Conservation (phyloP, 1,139 yeast genomes). For the Pichia sp. region DNA sequence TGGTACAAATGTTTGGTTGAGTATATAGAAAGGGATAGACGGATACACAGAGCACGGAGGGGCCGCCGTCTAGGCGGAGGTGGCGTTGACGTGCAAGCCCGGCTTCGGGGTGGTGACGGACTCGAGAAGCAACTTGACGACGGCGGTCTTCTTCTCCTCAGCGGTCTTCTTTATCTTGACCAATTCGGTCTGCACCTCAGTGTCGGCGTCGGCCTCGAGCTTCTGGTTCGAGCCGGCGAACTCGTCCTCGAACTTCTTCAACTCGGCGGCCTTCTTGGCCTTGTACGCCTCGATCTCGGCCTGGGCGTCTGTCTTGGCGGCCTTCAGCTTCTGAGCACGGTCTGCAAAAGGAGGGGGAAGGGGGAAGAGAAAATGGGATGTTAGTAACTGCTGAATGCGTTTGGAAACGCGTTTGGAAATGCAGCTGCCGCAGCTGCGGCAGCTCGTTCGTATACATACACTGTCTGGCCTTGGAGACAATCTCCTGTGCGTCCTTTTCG, state of each 20-base stretch:
- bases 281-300: conserved; percentile 85
- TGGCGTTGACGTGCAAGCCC: conserved; percentile 75
- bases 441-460: conserved; percentile 37
- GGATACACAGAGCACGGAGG: background rate
- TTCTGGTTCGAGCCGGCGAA: conserved; percentile 52
- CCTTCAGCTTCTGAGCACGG: conserved; percentile 85
- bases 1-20: background rate
- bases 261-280: conserved; percentile 76
- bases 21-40: background rate
- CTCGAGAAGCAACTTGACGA: conserved; percentile 70
- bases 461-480: conserved; percentile 85
- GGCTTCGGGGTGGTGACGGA: conserved; percentile 80
- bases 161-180: conserved; percentile 57
- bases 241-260: conserved; percentile 63
- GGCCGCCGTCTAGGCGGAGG: conserved; percentile 5
- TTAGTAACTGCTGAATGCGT: conserved; percentile 3
- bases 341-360: conserved; percentile 22
- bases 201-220: conserved; percentile 52
- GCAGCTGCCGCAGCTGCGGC: background rate
- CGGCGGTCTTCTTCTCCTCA: conserved; percentile 57
- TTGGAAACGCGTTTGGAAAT: background rate
- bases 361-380: background rate
- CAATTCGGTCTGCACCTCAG: conserved; percentile 30
- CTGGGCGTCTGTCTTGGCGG: conserved; percentile 91
- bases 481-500: conserved; percentile 94